Evolutionary conservation across 345 rosid genomes (phyloP), one percentile per base, ranked within the genome.

Genomic region (Bruguiera gymnorhiza): DNA sequence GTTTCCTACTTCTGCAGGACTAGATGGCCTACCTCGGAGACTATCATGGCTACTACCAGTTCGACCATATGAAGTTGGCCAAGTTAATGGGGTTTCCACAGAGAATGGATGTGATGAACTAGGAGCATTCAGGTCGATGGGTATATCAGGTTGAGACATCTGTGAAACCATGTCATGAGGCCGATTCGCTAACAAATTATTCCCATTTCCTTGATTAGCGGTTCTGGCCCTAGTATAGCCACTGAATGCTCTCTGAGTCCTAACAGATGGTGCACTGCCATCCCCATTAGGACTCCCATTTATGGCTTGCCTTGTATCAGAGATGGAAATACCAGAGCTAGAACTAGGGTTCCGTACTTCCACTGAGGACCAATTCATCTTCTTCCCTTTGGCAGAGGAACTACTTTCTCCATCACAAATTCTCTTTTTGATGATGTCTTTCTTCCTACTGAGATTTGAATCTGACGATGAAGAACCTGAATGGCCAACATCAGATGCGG

Each of bases 331-430:
- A 66, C 96, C 84, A 13, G 74, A 74, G 68, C 62, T 79, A 67
- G 81, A 80, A 74, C 68, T 83, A 48, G 68, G 73, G 70, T 62
- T 81, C 31, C 53, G 74, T 53, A 75, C 83, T 71, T 81, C 90
- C 19, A 63, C 24, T 61, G 87, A 76, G 65, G 76, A 70, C 69
- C 87, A 89, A 36, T 67, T 76, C 63, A 74, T 70, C 75, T 79
- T 92, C 78, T 83, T 84, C 30, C 92, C 96, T 62, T 79, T 84
- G 71, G 63, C 68, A 62, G 87, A 83, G 57, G 89, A 81, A 78
- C 96, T 89, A 68, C 93, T 80, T 76, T 86, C 96, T 70, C 86
- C 93, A 59, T 82, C 88, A 74, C 69, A 76, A 62, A 43, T 82
- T 79, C 86, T 85, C 82, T 80, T 88, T 70, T 76, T 87, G 6